Conservation (phyloP, 2,329 filamentous ascomycete genomes). For the Metarhizium sp. region DNA sequence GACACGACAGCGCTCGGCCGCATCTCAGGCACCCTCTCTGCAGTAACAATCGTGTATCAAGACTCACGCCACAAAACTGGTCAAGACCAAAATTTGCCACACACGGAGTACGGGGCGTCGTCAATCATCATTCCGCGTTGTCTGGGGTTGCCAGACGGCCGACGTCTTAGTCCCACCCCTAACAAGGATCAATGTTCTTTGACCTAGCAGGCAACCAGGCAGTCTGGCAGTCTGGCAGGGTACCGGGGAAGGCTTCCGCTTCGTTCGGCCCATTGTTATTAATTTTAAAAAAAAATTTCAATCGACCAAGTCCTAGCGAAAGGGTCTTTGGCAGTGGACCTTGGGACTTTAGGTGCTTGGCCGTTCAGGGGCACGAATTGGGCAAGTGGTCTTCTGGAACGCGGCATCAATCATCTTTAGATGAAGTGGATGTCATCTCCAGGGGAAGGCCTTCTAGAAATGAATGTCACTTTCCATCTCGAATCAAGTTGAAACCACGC, state of each 20-base stretch:
- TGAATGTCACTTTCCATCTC: no score
- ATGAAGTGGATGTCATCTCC: background rate
- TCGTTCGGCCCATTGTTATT: slow-evolving; percentile 13
- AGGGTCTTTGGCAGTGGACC: background rate
- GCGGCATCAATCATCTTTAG: background rate
- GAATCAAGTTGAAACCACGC: no score
- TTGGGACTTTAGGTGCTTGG: background rate
- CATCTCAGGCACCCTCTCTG: background rate
- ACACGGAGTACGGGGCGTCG: background rate
- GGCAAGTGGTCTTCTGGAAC: slow-evolving; percentile 15
- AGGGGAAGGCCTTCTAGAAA: background rate
- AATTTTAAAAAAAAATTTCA: slow-evolving; percentile 19
- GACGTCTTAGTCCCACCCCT: slow-evolving; percentile 1
- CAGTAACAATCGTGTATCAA: background rate
- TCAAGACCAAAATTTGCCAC: background rate
- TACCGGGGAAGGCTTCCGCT: slow-evolving; percentile 23
- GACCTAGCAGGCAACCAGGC: background rate
- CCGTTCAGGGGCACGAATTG: slow-evolving; percentile 8
- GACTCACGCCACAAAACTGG: background rate
- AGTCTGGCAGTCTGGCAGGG: background rate
- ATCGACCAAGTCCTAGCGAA: slow-evolving; percentile 1
- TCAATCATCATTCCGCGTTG: slow-evolving; percentile 11
- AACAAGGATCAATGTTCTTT: background rate
- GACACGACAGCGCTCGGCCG: background rate
- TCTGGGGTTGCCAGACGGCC: background rate